Evolutionary conservation across 2,329 filamentous ascomycete genomes (phyloP).

Genomic region (Fusarium sp.): DNA sequence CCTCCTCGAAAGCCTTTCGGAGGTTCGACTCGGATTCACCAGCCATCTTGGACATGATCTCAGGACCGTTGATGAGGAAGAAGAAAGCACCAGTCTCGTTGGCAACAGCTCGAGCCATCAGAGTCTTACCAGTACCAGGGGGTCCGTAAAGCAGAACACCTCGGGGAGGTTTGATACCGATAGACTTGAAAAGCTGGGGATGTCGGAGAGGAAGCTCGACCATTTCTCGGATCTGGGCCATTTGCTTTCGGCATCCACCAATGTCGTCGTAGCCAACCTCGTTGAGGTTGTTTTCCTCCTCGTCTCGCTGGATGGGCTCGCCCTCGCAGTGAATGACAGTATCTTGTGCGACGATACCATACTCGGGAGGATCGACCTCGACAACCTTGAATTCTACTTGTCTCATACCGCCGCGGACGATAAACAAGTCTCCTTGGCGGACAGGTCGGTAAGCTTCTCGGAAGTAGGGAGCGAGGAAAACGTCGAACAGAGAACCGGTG

Average conservation of each 20-base stretch:
- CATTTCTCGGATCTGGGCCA: constrained; percentile 99
- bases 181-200: constrained; percentile 99
- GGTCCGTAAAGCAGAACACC: constrained; percentile 97
- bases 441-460: constrained; percentile 98
- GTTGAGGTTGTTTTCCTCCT: constrained; percentile 99
- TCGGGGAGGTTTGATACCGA: constrained; percentile 98
- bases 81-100: constrained; percentile 99
- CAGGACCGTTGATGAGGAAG: constrained; percentile 98
- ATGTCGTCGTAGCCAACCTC: constrained; percentile 99
- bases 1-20: constrained; percentile 99
- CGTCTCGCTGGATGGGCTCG: constrained; percentile 89
- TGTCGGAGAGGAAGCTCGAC: constrained; percentile 97
- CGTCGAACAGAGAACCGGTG: constrained; percentile 97
- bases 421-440: constrained; percentile 97
- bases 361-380: constrained; percentile 97
- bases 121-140: constrained; percentile 98
- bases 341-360: constrained; percentile 98
- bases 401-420: constrained; percentile 96
- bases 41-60: constrained; percentile 99
- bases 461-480: constrained; percentile 99
- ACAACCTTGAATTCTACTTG: constrained; percentile 99
- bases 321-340: constrained; percentile 99
- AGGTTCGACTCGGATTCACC: constrained; percentile 99
- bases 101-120: constrained; percentile 98
- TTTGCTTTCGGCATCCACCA: constrained; percentile 98